A percentile compares a stretch with the other conserved stretches of the same genome.
Conservation (phyloP, 2,329 filamentous ascomycete genomes). For the Ceratocystis cacaofunesta region DNA sequence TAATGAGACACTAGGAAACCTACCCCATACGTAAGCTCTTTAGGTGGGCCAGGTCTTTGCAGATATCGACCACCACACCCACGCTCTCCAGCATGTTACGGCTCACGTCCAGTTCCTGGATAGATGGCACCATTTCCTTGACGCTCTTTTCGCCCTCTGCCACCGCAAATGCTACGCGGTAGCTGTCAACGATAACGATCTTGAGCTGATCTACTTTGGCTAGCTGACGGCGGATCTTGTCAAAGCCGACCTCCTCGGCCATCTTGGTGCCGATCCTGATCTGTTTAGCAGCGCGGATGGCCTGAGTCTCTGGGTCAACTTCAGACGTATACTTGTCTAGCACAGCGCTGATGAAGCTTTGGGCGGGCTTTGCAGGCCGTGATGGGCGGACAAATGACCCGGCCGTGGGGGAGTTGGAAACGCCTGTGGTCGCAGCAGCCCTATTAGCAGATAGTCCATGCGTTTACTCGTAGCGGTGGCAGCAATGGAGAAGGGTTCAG, state of each 20-base stretch:
- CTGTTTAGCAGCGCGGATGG: constrained; percentile 24
- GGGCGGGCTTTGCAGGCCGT: constrained; percentile 50
- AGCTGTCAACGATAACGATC: constrained; percentile 67
- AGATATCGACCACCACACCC: constrained; percentile 54
- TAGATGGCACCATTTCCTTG: constrained; percentile 42
- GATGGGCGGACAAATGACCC: constrained; percentile 79
- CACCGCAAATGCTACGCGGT: constrained; percentile 39
- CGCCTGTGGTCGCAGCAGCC: constrained; percentile 29
- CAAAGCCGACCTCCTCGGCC: constrained; percentile 87
- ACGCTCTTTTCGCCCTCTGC: constrained; percentile 28
- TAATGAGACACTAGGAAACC: background rate
- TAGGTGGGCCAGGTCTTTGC: constrained; percentile 51
- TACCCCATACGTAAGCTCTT: constrained; percentile 33
- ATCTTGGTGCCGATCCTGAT: constrained; percentile 66
- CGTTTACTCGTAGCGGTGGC: background rate
- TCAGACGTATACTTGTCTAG: constrained; percentile 69
- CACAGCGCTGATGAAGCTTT: constrained; percentile 66
- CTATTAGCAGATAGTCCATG: background rate
- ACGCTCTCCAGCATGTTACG: constrained; percentile 64
- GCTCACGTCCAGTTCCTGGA: constrained; percentile 70
- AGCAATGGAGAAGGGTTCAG: background rate
- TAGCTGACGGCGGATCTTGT: constrained; percentile 72
- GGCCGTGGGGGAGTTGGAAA: constrained; percentile 49
- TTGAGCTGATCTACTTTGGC: constrained; percentile 63
- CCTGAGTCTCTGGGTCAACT: constrained; percentile 19